Conservation (phyloP, 345 rosid genomes). For the Ricinus communis region DNA sequence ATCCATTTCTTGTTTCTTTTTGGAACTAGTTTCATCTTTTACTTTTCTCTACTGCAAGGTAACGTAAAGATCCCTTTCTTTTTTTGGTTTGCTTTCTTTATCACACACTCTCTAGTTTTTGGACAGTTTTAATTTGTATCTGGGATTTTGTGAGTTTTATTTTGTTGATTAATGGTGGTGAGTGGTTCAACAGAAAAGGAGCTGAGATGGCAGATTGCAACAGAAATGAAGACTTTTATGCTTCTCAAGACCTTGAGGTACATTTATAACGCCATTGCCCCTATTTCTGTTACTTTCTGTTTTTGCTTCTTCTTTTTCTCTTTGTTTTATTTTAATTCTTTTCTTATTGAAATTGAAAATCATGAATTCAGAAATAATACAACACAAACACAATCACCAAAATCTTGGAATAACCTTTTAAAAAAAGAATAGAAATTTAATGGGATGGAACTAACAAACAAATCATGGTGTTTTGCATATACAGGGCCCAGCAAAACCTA, state of each 20-base stretch:
- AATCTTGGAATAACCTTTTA: background rate
- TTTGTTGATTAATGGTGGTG: background rate
- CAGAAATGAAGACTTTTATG: slow-evolving; percentile 36
- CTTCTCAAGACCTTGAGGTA: slow-evolving; percentile 49
- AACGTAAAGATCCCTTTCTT: slow-evolving; percentile 21
- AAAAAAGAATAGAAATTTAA: background rate
- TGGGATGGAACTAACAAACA: background rate
- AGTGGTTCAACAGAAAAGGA: slow-evolving; percentile 13
- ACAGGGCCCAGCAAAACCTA: background rate
- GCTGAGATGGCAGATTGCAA: slow-evolving; percentile 50
- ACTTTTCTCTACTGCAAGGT: slow-evolving; percentile 43
- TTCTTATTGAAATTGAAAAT: background rate
- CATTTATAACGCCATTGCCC: background rate
- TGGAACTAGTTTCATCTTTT: slow-evolving; percentile 30
- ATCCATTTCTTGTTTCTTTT: no score
- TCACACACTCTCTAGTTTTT: background rate
- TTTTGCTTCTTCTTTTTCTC: background rate
- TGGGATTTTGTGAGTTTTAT: background rate
- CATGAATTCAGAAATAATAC: background rate
- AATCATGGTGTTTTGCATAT: background rate
- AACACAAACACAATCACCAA: background rate
- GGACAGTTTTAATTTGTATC: background rate
- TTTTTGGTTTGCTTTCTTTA: background rate
- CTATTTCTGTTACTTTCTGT: no score
- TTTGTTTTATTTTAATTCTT: no score